These are phyloP conservation scores for Ceratobasidium sp. DNA, from an alignment of 1,284 basidiomycete genomes.

Conservation along the genomic window DNA sequence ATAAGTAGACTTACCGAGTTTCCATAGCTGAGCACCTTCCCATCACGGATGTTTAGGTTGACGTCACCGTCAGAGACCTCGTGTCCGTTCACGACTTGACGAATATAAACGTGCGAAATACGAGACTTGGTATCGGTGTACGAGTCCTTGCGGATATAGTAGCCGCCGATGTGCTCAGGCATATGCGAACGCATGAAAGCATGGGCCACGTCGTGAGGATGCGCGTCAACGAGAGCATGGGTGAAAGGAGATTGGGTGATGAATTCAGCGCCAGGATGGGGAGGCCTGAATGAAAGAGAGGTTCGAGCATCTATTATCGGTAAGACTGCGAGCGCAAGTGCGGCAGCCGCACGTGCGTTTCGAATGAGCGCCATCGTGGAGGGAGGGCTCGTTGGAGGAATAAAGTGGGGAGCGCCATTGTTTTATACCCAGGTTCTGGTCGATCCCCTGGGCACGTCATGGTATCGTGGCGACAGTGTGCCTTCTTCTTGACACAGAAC, in stretches of 20 bases:
- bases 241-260: constrained; percentile 43
- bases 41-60: constrained; percentile 78
- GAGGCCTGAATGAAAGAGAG: constrained; percentile 58
- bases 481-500: neutral
- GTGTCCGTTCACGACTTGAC: constrained; percentile 83
- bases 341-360: neutral
- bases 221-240: constrained; percentile 2
- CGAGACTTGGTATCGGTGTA: constrained; percentile 87
- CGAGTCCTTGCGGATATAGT: constrained; percentile 79
- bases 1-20: constrained; percentile 13
- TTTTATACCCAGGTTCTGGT: neutral
- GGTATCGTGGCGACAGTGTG: neutral
- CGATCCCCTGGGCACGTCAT: neutral
- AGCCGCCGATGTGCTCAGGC: constrained; percentile 57
- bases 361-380: constrained; percentile 12
- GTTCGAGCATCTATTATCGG: constrained; percentile 51
- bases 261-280: constrained; percentile 54
- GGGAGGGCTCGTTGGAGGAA: neutral
- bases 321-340: neutral
- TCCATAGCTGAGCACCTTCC: constrained; percentile 34
- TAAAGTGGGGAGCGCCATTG: neutral
- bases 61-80: constrained; percentile 91
- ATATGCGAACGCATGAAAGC: constrained; percentile 69
- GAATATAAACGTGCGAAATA: constrained; percentile 86
- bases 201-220: constrained; percentile 60